Percentiles rank a stretch among this genome's conserved stretches.
These are phyloP conservation scores for Massospora cicadina DNA, from an alignment of 371 early-diverging fungal genomes.

Conservation along the genomic window DNA sequence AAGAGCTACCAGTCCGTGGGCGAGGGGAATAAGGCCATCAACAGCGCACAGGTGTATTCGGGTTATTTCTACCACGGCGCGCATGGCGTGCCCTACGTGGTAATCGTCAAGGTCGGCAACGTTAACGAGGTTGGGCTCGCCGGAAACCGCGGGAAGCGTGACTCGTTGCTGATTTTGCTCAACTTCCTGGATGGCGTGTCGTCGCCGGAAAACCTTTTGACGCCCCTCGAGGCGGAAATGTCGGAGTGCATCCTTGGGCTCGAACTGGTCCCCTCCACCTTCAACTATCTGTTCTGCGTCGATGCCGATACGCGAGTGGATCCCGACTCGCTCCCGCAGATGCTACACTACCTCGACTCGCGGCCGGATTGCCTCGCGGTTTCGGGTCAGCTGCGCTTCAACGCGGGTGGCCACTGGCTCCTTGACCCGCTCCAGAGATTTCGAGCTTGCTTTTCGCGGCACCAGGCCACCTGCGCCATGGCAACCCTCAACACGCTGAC, in stretches of 20 bases:
- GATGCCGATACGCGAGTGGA: slow-evolving; percentile 91
- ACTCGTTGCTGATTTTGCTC: slow-evolving; percentile 97
- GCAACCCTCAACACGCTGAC: slow-evolving; percentile 93
- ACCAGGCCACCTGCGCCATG: slow-evolving; percentile 94
- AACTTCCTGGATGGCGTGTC: slow-evolving; percentile 92
- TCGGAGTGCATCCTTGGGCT: slow-evolving; percentile 84
- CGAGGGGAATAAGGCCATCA: slow-evolving; percentile 72
- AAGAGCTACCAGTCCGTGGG: slow-evolving; percentile 81
- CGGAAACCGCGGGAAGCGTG: slow-evolving; percentile 97
- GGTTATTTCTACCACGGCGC: slow-evolving; percentile 83
- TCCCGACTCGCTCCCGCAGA: slow-evolving; percentile 61
- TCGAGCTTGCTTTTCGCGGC: slow-evolving; percentile 97
- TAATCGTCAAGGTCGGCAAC: slow-evolving; percentile 86
- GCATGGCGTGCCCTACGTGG: slow-evolving; percentile 82
- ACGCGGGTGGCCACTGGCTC: slow-evolving; percentile 79
- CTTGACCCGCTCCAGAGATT: slow-evolving; percentile 95
- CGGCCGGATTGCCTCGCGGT: slow-evolving; percentile 78
- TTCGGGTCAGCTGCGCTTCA: slow-evolving; percentile 81
- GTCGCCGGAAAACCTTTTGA: slow-evolving; percentile 63
- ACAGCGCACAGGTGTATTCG: slow-evolving; percentile 94
- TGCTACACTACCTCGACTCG: slow-evolving; percentile 70
- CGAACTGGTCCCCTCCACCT: slow-evolving; percentile 63
- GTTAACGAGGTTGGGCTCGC: slow-evolving; percentile 51
- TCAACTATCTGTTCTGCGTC: slow-evolving; percentile 86
- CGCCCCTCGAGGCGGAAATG: slow-evolving; percentile 79